Conservation (phyloP, 2,329 filamentous ascomycete genomes). For the Hymenoscyphus albidus region DNA sequence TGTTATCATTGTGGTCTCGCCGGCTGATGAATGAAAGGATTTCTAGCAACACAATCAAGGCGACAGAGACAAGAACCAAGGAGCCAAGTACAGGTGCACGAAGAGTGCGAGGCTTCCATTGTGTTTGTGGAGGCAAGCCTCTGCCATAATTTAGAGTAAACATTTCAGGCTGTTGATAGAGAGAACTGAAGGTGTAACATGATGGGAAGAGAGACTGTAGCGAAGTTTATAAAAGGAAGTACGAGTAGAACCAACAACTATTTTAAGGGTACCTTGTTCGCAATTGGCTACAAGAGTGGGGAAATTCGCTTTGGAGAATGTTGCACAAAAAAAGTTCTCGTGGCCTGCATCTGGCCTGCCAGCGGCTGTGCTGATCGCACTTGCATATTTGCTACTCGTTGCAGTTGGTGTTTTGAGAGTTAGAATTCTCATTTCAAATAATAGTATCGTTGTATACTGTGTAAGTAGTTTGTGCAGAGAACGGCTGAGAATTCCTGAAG, state of each 20-base stretch:
- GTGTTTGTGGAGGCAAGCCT: not conserved
- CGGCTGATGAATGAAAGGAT: constrained; percentile 36
- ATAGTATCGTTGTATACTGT: too few relatives aligned
- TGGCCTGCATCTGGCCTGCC: not conserved
- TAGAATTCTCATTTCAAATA: too few relatives aligned
- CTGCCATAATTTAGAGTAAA: not conserved
- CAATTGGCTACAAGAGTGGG: not conserved
- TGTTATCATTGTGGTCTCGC: constrained; percentile 13
- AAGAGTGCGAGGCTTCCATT: constrained; percentile 39
- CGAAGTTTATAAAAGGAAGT: not conserved
- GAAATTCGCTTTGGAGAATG: too few relatives aligned
- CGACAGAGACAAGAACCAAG: constrained; percentile 38
- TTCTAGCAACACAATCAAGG: constrained; percentile 44
- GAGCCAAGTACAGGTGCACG: constrained; percentile 37
- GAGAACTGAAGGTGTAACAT: not conserved
- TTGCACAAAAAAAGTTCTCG: not conserved
- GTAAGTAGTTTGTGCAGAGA: too few relatives aligned
- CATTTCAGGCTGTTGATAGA: not conserved
- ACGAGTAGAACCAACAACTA: not conserved
- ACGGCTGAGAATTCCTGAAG: too few relatives aligned
- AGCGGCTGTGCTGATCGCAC: not conserved
- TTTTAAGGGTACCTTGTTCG: not conserved
- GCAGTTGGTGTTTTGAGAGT: too few relatives aligned
- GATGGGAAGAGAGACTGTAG: not conserved
- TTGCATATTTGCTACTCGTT: not conserved